Base-by-base conservation (phyloP, 768 basidiomycete species). In the Pleurotus djamor region DNA sequence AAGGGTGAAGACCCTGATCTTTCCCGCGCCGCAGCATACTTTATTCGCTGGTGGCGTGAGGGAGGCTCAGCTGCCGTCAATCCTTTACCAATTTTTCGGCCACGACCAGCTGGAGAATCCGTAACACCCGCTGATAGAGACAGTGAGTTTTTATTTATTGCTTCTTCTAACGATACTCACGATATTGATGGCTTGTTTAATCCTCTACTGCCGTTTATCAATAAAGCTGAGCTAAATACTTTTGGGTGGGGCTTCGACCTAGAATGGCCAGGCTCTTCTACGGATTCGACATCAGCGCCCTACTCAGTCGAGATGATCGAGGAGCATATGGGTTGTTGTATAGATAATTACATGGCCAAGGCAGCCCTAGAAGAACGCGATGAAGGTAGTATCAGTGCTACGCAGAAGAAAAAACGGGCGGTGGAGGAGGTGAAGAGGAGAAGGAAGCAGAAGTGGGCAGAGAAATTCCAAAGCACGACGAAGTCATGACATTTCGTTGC, bases 211-310 rank as follows among this genome's bases (percentile, higher is more conserved):
- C 21, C 21, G 21, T 28, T 28, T 41, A 41, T 41, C 38, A 41
- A 41, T 9, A n/a, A n/a, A 41, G 57, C 41, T 28, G 43, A 54
- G 33, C 28, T 55, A 48, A 59, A 59, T 38, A 68, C 69, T n/a
- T 84, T 82, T 52, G 91, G 89, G 2, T 93, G 91, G 91, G 91
- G 91, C 54, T 92, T 93, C 67, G 91, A 93, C 72, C 84, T 93
- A 60, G 87, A 92, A 70, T 91, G 90, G 91, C 71, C 76, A 48
- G 77, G 50, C 58, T 58, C 17, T 64, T 73, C 36, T 37, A 69
- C 74, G 17, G 73, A 74, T 12, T 57, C 66, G 61, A 52, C 33
- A 51, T 55, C 44, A 61, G 62, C 9, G 36, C 60, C 57, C 16
- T 58, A 56, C 44, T 52, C 41, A 60, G 69, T 65, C 50, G 64